Conservation (phyloP, 176 grass and related monocot species). For the Coix lacrymajobi region DNA sequence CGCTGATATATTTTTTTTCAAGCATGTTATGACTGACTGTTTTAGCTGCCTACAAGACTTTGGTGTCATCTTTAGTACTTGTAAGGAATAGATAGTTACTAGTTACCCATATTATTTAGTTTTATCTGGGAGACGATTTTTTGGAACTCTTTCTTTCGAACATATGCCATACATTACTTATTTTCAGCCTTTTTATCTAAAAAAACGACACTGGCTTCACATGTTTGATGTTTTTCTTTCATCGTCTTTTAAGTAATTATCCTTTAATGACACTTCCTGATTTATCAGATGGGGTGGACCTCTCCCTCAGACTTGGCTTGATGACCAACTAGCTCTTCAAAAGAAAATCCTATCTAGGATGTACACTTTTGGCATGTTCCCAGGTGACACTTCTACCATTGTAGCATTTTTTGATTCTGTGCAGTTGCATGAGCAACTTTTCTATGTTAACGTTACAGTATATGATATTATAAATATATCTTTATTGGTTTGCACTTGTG, state of each 20-base stretch:
- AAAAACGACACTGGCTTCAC: background rate
- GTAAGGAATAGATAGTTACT: background rate
- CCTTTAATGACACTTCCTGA: background rate
- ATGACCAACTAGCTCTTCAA: constrained; percentile 71
- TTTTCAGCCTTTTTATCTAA: background rate
- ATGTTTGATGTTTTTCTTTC: background rate
- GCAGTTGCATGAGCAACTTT: background rate
- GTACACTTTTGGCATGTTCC: constrained; percentile 70
- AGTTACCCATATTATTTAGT: background rate
- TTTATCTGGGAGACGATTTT: background rate
- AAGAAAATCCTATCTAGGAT: constrained; percentile 76
- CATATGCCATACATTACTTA: background rate
- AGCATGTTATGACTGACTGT: background rate
- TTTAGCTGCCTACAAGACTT: background rate
- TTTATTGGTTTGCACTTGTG: background rate
- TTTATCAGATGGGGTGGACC: constrained; percentile 69
- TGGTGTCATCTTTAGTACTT: background rate
- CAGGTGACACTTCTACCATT: constrained; percentile 25
- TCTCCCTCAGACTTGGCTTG: constrained; percentile 65
- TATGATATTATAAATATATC: background rate
- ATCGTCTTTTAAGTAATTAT: background rate
- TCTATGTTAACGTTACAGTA: background rate
- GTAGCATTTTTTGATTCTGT: background rate
- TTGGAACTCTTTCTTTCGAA: background rate
- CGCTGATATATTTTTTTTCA: background rate